These are phyloP conservation scores for Pseudocercospora macadamiae DNA, from an alignment of 2,329 filamentous ascomycete genomes.

Conservation along the genomic window DNA sequence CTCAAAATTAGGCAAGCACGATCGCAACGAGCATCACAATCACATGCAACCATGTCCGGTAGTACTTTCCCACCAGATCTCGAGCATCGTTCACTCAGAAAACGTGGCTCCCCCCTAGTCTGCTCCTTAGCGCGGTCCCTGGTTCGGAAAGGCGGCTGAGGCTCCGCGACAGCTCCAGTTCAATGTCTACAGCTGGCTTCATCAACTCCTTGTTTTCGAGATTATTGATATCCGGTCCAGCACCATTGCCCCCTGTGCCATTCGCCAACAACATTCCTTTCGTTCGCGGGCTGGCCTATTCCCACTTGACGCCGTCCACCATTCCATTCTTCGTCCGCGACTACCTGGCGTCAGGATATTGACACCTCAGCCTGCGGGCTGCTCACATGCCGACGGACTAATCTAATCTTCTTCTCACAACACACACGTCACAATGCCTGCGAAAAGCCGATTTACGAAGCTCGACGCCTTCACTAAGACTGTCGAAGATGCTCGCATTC, in stretches of 20 bases:
- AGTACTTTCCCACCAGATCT: neutral
- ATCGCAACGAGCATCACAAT: neutral
- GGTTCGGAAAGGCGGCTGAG: neutral
- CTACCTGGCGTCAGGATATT: conserved; percentile 5
- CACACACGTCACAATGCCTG: conserved; percentile 65
- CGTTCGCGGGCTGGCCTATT: neutral
- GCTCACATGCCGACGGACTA: conserved; percentile 10
- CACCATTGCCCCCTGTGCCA: neutral
- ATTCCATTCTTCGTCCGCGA: neutral
- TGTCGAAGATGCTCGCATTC: conserved; percentile 94
- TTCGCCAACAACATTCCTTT: conserved; percentile 1
- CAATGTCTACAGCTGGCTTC: conserved; percentile 6
- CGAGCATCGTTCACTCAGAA: neutral
- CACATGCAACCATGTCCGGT: neutral
- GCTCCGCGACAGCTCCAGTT: conserved; percentile 1
- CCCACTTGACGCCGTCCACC: neutral
- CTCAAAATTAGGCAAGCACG: neutral
- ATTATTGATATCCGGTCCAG: neutral
- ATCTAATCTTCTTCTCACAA: neutral
- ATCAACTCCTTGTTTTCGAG: neutral
- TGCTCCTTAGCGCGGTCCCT: conserved; percentile 7
- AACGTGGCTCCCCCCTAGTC: conserved; percentile 5
- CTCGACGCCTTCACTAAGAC: conserved; percentile 96
- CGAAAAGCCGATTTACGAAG: conserved; percentile 91
- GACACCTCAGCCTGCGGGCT: conserved; percentile 25